A percentile compares a stretch with the other conserved stretches of the same genome.
Evolutionary conservation across 2,329 filamentous ascomycete species (phyloP).

Genomic region (Pestalotiopsis sp.): DNA sequence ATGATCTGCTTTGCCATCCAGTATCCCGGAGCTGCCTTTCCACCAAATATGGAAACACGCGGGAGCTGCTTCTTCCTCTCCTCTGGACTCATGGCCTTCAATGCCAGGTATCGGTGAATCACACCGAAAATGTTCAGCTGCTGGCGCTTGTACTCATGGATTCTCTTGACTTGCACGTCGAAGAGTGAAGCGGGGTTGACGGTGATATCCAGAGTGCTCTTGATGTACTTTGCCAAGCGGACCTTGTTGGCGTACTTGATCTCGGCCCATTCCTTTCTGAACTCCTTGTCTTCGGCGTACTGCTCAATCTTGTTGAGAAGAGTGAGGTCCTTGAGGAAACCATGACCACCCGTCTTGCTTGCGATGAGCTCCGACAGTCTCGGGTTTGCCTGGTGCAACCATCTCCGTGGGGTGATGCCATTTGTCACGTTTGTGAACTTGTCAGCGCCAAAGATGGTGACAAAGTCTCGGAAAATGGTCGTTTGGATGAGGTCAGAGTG

Average conservation of each 20-base stretch:
- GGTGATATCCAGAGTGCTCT: conserved; percentile 74
- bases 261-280: conserved; percentile 92
- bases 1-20: conserved; percentile 99
- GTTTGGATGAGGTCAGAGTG: conserved; percentile 98
- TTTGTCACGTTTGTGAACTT: conserved; percentile 99
- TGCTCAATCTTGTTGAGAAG: conserved; percentile 82
- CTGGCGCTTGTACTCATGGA: conserved; percentile 99
- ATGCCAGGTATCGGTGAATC: conserved; percentile 87
- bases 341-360: conserved; percentile 80
- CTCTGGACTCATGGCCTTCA: conserved; percentile 83
- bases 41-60: conserved; percentile 94
- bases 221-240: conserved; percentile 88
- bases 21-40: conserved; percentile 96
- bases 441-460: conserved; percentile 90
- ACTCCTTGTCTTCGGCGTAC: conserved; percentile 82
- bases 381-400: conserved; percentile 97
- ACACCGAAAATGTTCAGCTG: conserved; percentile 99
- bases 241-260: conserved; percentile 98
- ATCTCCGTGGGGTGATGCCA: conserved; percentile 92
- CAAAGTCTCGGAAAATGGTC: conserved; percentile 99
- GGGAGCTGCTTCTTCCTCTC: conserved; percentile 86
- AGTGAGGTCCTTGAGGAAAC: conserved; percentile 89
- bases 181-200: conserved; percentile 91
- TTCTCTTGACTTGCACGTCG: conserved; percentile 97
- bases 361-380: conserved; percentile 89